Conservation (phyloP, 1,284 basidiomycete genomes). For the Tilletia setariae region DNA sequence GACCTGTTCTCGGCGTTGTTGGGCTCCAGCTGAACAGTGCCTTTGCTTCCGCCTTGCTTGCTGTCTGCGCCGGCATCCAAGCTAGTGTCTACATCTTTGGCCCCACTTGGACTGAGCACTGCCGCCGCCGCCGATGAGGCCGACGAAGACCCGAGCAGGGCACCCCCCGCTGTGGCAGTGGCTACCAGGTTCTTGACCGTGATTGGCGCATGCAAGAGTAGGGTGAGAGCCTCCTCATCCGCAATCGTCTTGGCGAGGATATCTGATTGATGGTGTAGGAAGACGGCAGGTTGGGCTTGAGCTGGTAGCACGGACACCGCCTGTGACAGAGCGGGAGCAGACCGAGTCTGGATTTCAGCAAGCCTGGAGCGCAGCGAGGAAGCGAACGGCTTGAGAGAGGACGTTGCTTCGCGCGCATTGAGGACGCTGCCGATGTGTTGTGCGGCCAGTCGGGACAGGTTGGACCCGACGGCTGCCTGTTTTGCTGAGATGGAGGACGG, state of each 20-base stretch:
- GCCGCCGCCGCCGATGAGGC: neutral
- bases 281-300: neutral
- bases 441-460: neutral
- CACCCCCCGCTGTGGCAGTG: neutral
- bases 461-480: constrained; percentile 8
- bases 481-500: constrained; percentile 14
- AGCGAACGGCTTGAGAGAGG: neutral
- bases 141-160: neutral
- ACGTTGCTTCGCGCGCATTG: neutral
- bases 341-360: neutral
- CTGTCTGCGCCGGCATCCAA: neutral
- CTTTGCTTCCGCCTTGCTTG: neutral
- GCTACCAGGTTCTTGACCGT: constrained; percentile 8
- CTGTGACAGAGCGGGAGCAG: neutral
- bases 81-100: neutral
- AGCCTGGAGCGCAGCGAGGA: neutral
- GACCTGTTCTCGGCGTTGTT: neutral
- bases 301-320: neutral
- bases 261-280: neutral
- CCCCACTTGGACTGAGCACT: neutral
- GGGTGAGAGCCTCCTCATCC: constrained; percentile 2
- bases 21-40: neutral
- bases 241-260: constrained; percentile 11
- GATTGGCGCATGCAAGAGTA: neutral
- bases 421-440: constrained; percentile 12